Percentiles rank a stretch among this genome's conserved stretches.
Conservation (phyloP, 352 stramenopile species). For the Phytophthora pisi region DNA sequence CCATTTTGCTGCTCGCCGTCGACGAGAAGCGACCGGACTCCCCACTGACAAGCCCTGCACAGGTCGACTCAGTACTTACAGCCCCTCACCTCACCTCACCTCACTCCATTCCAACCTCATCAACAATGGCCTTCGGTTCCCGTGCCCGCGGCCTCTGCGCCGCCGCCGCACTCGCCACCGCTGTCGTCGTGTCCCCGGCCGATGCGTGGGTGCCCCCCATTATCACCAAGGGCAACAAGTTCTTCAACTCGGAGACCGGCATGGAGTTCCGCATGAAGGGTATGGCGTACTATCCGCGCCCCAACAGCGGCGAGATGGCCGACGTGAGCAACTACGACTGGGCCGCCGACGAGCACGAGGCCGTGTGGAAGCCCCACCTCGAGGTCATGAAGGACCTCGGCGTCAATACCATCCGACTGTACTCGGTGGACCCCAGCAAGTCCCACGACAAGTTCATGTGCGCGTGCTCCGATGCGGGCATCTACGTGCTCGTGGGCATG, state of each 20-base stretch:
- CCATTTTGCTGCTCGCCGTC: slow-evolving; percentile 32
- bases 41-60: slow-evolving; percentile 18
- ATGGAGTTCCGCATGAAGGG: slow-evolving; percentile 75
- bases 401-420: slow-evolving; percentile 75
- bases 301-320: slow-evolving; percentile 65
- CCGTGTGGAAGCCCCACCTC: slow-evolving; percentile 63
- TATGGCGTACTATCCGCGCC: slow-evolving; percentile 76
- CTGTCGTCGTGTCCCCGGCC: slow-evolving; percentile 16
- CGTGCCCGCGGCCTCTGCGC: slow-evolving; percentile 27
- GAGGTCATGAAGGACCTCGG: slow-evolving; percentile 59
- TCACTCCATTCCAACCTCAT: not conserved
- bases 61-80: slow-evolving; percentile 28
- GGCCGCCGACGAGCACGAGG: slow-evolving; percentile 60
- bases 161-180: slow-evolving; percentile 20
- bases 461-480: slow-evolving; percentile 58
- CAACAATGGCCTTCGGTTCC: slow-evolving; percentile 30
- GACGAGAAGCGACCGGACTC: slow-evolving; percentile 23
- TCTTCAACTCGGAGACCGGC: slow-evolving; percentile 75
- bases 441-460: slow-evolving; percentile 87
- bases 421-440: slow-evolving; percentile 64
- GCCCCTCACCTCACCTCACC: not conserved
- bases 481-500: slow-evolving; percentile 79
- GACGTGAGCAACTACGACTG: slow-evolving; percentile 68
- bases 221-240: slow-evolving; percentile 81
- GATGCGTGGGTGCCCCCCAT: slow-evolving; percentile 58